These are phyloP conservation scores for Hypholoma fasciculare DNA, from an alignment of 768 basidiomycete genomes.

Conservation along the genomic window DNA sequence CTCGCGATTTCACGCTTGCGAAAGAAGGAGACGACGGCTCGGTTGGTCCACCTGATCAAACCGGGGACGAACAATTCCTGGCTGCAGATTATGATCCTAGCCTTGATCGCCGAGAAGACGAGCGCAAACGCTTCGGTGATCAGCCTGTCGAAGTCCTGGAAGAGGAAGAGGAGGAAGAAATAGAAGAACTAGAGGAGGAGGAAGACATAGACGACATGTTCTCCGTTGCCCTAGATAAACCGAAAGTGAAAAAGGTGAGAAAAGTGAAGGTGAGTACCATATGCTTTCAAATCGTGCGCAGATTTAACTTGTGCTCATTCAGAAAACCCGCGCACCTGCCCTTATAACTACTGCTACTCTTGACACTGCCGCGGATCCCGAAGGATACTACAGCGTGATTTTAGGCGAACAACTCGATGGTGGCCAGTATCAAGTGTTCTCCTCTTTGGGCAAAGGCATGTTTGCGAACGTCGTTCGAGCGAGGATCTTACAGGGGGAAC, in stretches of 20 bases:
- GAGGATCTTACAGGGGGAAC: slow-evolving; percentile 68
- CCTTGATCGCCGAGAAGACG: slow-evolving; percentile 82
- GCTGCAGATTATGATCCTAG: slow-evolving; percentile 90
- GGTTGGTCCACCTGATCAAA: slow-evolving; percentile 43
- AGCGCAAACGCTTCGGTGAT: slow-evolving; percentile 63
- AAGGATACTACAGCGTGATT: slow-evolving; percentile 94
- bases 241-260: slow-evolving; percentile 58
- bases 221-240: slow-evolving; percentile 55
- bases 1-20: slow-evolving; percentile 62
- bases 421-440: slow-evolving; percentile 92
- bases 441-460: slow-evolving; percentile 97
- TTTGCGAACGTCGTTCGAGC: slow-evolving; percentile 96
- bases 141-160: slow-evolving; percentile 44
- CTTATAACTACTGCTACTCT: slow-evolving; percentile 69
- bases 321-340: slow-evolving; percentile 58
- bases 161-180: slow-evolving; percentile 52
- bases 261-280: slow-evolving; percentile 44
- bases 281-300: not conserved
- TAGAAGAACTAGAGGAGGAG: slow-evolving; percentile 62
- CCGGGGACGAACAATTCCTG: slow-evolving; percentile 67
- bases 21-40: slow-evolving; percentile 60
- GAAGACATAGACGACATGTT: slow-evolving; percentile 98
- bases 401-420: slow-evolving; percentile 93
- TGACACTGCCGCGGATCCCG: slow-evolving; percentile 90
- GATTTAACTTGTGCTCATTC: not conserved